phyloP scores from a whole-genome alignment of 352 stramenopile genomes.

The Globisporangium heterothallicum region DNA sequence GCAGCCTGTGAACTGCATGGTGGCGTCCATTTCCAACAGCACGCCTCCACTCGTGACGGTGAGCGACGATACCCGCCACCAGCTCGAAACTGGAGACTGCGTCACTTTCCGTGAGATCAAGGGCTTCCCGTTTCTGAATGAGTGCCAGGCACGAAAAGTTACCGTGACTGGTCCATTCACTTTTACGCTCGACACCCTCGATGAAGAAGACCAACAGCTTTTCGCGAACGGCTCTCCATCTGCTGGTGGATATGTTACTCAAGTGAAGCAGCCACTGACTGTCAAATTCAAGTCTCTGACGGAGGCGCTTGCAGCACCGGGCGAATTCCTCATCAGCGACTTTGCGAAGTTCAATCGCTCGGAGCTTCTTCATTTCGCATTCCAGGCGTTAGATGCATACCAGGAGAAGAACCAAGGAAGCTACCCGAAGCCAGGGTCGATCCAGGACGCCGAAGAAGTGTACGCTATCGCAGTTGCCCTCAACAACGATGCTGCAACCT shows the following conservation, averaged over 20 bases:
- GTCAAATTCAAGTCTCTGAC: conserved; percentile 91
- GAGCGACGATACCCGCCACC: conserved; percentile 96
- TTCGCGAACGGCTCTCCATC: conserved; percentile 65
- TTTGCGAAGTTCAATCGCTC: conserved; percentile 97
- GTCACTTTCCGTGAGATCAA: conserved; percentile 95
- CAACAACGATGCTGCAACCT: conserved; percentile 68
- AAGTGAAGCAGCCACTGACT: conserved; percentile 95
- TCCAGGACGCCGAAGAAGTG: conserved; percentile 82
- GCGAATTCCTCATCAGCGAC: conserved; percentile 96
- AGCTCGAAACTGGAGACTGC: conserved; percentile 94
- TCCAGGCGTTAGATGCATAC: conserved; percentile 88
- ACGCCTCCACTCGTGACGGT: conserved; percentile 91
- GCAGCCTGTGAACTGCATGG: conserved; percentile 88
- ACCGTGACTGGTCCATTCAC: conserved; percentile 92
- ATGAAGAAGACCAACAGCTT: conserved; percentile 60
- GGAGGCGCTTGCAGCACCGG: conserved; percentile 83
- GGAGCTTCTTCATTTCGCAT: conserved; percentile 87
- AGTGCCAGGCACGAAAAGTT: conserved; percentile 52
- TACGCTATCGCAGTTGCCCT: conserved; percentile 64
- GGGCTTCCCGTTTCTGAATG: conserved; percentile 88
- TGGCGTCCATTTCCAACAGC: conserved; percentile 90
- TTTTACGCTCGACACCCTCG: conserved; percentile 92
- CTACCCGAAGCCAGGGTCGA: conserved; percentile 87
- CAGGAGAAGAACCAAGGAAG: conserved; percentile 56
- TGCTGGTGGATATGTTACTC: conserved; percentile 85